Evolutionary conservation across 176 grass and related monocot genomes (phyloP), one percentile per base, ranked within the genome.

Genomic region (Coix lacrymajobi): DNA sequence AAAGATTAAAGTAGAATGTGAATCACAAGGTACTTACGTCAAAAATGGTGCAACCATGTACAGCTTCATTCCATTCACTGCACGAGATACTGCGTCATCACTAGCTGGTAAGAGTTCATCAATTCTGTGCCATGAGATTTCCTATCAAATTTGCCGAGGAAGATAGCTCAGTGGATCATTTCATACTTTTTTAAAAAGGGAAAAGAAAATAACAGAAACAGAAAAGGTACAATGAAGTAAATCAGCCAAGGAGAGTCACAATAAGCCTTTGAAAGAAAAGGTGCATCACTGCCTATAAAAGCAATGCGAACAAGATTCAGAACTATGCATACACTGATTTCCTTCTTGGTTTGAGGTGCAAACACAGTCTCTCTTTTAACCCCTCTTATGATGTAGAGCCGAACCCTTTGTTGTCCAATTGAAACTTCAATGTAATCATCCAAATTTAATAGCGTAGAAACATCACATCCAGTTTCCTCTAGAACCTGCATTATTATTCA

Each of bases 11-110:
- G 77, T 4, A 38, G 14, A 81, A 44, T 28, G 11, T 61, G 24
- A 19, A 61, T 19, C 34, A 72, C 82, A 70, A 74, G 28, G 69
- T 73, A 94, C 90, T 93, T 24, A 98, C 96, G 71, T 89, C 73
- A 98, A 71, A 78, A 98, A 98, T 49, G 96, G 96, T 25, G 96
- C 90, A 37, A 98, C 96, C 96, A 98, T 98, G 83, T 98, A 98
- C 64, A 98, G 91, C 82, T 95, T 98, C 66, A 98, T 54, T 49
- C 96, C 96, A 88, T 89, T 98, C 56, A 93, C 62, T 80, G 87
- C 91, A 61, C 92, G 92, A 84, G 96, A 95, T 62, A 93, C 85
- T 70, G 86, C 87, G 40, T 93, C 90, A 82, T 98, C 91, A 62
- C 88, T 61, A 91, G 90, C 90, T 73, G 96, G 96, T 62, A 91